A percentile compares a stretch with the other conserved stretches of the same genome.
Evolutionary conservation across 139 green algal genomes (phyloP).

Genomic region (Coelastrella sp.): DNA sequence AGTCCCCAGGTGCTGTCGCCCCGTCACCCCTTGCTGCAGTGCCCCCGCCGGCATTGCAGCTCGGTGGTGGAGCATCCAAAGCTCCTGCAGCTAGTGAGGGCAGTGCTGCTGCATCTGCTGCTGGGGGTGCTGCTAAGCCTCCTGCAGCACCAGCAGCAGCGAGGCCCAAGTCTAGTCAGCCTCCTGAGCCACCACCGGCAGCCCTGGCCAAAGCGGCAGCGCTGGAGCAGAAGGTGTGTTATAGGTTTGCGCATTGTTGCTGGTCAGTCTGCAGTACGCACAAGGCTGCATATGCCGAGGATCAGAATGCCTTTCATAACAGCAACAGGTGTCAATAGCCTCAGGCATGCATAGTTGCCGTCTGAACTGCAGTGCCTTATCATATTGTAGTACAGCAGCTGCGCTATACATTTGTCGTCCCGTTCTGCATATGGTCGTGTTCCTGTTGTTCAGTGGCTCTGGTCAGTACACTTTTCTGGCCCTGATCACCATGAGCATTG

Average conservation of each 20-base stretch:
- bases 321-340: background rate
- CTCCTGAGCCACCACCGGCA: background rate
- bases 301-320: no score
- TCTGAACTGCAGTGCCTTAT: background rate
- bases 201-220: background rate
- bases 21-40: constrained; percentile 17
- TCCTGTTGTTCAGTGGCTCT: background rate
- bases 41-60: constrained; percentile 10
- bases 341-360: background rate
- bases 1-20: background rate
- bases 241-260: no score
- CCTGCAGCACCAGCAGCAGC: background rate
- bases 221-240: constrained; percentile 18
- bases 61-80: background rate
- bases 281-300: background rate
- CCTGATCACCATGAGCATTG: no score
- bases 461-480: background rate
- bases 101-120: constrained; percentile 2
- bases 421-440: background rate
- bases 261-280: background rate
- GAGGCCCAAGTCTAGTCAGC: constrained; percentile 36
- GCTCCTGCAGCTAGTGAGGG: background rate
- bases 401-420: background rate
- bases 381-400: background rate
- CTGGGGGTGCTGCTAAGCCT: no score